A percentile compares a stretch with the other conserved stretches of the same genome.
Conservation (phyloP, 2,329 filamentous ascomycete genomes). For the Stemphylium vesicarium region DNA sequence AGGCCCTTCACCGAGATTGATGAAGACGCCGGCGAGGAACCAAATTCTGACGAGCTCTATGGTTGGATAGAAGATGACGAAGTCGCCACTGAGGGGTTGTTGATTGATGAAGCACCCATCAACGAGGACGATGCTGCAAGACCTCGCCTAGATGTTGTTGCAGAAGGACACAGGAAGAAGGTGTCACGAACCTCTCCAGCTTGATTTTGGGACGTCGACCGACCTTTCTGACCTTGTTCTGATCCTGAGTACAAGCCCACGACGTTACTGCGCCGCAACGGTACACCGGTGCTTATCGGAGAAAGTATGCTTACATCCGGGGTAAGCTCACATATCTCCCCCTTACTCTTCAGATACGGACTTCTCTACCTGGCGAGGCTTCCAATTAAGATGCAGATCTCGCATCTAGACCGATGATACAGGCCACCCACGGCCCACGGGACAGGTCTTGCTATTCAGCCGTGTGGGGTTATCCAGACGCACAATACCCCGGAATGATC, state of each 20-base stretch:
- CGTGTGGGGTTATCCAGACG: conserved; percentile 27
- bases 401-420: conserved; percentile 26
- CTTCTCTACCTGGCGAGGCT: conserved; percentile 14
- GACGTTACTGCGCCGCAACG: conserved; percentile 11
- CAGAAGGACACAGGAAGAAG: conserved; percentile 32
- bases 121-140: conserved; percentile 20
- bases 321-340: conserved; percentile 22
- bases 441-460: conserved; percentile 21
- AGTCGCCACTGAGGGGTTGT: conserved; percentile 50
- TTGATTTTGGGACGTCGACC: conserved; percentile 18
- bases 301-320: conserved; percentile 16
- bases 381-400: conserved; percentile 22
- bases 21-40: conserved; percentile 68
- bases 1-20: conserved; percentile 63
- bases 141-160: conserved; percentile 24
- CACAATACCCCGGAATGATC: conserved; percentile 21
- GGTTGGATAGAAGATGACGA: conserved; percentile 72
- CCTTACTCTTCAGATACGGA: conserved; percentile 11
- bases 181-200: conserved; percentile 31
- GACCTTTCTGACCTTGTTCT: not conserved
- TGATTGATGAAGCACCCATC: conserved; percentile 41
- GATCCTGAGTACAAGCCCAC: not conserved
- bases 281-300: conserved; percentile 28
- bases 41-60: conserved; percentile 70
- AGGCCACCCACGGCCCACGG: conserved; percentile 13